phyloP scores from a whole-genome alignment of 164 flowering plant genomes.

The Euptelea pleiosperma region DNA sequence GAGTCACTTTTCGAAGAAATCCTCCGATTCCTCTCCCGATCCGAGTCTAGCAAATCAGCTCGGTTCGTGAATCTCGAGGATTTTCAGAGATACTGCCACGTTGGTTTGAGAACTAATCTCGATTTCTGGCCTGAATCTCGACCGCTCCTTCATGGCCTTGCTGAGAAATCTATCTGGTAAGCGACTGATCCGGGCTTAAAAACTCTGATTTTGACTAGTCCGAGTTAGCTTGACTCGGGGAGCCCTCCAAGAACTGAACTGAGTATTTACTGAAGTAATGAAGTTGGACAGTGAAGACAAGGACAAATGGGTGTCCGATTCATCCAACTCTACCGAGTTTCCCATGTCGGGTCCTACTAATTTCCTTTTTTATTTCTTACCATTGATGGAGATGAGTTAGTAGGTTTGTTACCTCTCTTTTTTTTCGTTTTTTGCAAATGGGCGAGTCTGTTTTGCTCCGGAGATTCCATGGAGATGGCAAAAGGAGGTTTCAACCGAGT shows the following conservation, averaged over 20 bases:
- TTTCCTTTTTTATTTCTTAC: too few relatives aligned
- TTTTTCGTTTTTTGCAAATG: not conserved
- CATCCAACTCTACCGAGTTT: not conserved
- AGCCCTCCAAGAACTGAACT: not conserved
- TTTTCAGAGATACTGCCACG: slow-evolving; percentile 50
- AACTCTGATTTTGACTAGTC: slow-evolving; percentile 6
- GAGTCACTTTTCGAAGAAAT: slow-evolving; percentile 72
- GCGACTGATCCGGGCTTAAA: not conserved
- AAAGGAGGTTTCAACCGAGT: slow-evolving; percentile 42
- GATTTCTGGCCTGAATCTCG: slow-evolving; percentile 64
- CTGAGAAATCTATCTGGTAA: slow-evolving; percentile 29
- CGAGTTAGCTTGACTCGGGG: slow-evolving; percentile 11
- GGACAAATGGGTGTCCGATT: not conserved
- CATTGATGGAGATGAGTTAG: slow-evolving; percentile 1
- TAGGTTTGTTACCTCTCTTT: not conserved
- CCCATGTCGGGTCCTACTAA: too few relatives aligned
- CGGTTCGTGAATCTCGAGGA: slow-evolving; percentile 47
- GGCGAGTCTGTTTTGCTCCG: slow-evolving; percentile 26
- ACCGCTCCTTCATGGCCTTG: slow-evolving; percentile 48
- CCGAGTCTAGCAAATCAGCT: slow-evolving; percentile 35
- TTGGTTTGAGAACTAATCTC: slow-evolving; percentile 24
- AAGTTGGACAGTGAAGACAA: not conserved
- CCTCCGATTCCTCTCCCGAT: slow-evolving; percentile 46
- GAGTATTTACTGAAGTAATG: not conserved
- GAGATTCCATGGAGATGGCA: slow-evolving; percentile 52